Evolutionary conservation across 208 protist species (phyloP).

Genomic region (Leishmania turanica): DNA sequence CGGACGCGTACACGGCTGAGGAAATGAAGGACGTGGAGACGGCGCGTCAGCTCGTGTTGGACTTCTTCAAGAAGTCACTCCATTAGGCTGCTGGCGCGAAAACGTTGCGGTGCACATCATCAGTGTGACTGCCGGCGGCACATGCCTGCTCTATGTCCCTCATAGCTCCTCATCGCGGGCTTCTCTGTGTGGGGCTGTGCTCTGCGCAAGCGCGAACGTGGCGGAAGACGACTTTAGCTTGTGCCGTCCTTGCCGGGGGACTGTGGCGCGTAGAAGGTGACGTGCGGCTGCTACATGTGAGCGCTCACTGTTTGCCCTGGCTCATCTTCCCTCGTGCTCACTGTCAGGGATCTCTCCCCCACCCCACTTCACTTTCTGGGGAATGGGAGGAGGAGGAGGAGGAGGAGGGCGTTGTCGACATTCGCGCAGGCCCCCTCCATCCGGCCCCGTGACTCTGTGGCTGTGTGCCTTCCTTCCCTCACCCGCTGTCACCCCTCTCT

Average conservation of each 20-base stretch:
- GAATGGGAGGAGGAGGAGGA: background rate
- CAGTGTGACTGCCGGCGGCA: background rate
- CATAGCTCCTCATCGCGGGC: background rate
- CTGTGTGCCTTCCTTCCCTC: background rate
- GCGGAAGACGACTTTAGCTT: background rate
- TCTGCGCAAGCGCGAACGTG: background rate
- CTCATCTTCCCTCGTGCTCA: background rate
- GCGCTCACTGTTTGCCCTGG: background rate
- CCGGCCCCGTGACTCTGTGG: background rate
- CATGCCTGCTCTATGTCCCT: background rate
- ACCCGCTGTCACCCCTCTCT: background rate
- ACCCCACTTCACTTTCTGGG: background rate
- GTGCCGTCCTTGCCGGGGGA: background rate
- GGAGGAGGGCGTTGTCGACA: background rate
- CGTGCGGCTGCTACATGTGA: background rate
- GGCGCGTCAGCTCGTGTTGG: conserved; percentile 24
- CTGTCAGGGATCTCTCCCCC: background rate
- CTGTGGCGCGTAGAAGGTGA: background rate
- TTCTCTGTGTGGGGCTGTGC: background rate
- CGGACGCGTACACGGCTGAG: conserved; percentile 29
- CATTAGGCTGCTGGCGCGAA: background rate
- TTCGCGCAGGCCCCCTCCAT: background rate
- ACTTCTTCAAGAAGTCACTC: conserved; percentile 45
- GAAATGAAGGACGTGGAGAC: conserved; percentile 32
- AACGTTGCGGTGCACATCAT: background rate